phyloP scores from a whole-genome alignment of 257 asterid genomes.

The Cruciata laevipes region DNA sequence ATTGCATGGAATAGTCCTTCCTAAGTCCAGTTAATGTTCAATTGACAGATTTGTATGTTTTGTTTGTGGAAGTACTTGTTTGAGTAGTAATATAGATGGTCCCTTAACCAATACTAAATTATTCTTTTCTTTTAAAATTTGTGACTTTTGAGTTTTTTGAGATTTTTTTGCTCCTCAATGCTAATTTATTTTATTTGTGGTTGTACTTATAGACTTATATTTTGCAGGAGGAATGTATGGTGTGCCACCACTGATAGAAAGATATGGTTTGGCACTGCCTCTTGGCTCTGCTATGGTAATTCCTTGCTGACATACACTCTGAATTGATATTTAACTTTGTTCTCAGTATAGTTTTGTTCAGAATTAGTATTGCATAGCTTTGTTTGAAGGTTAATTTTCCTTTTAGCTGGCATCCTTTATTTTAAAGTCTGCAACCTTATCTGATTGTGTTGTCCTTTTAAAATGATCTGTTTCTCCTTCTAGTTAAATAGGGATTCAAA shows the following conservation, averaged over 20 bases:
- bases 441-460: background rate
- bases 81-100: background rate
- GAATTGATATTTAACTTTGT: background rate
- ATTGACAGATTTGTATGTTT: background rate
- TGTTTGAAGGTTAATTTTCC: background rate
- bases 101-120: background rate
- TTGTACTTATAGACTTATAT: background rate
- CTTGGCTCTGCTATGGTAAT: slow-evolving; percentile 66
- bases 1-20: background rate
- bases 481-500: background rate
- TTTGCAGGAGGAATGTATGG: slow-evolving; percentile 73
- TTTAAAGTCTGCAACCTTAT: background rate
- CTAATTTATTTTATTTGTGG: background rate
- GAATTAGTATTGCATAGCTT: background rate
- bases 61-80: background rate
- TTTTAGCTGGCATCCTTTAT: background rate
- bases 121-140: background rate
- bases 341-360: background rate
- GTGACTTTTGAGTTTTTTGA: background rate
- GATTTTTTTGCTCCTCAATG: background rate
- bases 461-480: background rate
- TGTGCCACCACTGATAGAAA: slow-evolving; percentile 70
- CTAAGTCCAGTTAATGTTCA: background rate
- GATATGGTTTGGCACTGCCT: slow-evolving; percentile 60
- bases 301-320: background rate